phyloP scores from a whole-genome alignment of 1,139 yeast genomes.

The Magnusiomyces sp. region DNA sequence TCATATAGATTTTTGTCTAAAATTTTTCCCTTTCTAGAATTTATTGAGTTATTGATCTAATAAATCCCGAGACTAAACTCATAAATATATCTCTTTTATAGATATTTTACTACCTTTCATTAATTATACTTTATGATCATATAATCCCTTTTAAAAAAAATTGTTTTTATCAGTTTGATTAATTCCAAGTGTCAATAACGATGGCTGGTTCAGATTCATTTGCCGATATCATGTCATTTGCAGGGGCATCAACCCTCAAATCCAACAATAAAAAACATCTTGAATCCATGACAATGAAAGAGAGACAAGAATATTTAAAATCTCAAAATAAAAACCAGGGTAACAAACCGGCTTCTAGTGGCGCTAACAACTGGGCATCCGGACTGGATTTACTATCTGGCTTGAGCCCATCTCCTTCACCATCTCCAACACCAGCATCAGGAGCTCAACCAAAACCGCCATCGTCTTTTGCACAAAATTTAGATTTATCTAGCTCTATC shows the following conservation, averaged over 20 bases:
- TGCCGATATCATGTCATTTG: constrained; percentile 19
- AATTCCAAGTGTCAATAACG: no score
- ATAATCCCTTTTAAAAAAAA: no score
- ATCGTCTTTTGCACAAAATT: no score
- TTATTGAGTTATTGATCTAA: no score
- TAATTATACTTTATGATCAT: no score
- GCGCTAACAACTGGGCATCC: constrained; percentile 5
- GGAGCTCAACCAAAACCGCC: background rate
- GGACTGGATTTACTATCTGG: constrained; percentile 10
- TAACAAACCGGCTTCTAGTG: constrained; percentile 7
- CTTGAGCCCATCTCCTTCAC: background rate
- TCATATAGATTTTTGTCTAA: no score
- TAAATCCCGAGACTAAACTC: no score
- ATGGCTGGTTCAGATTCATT: constrained; percentile 17
- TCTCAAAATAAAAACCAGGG: constrained; percentile 9
- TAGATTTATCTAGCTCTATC: background rate
- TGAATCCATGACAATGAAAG: constrained; percentile 22
- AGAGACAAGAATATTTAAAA: constrained; percentile 20
- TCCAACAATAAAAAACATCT: constrained; percentile 13
- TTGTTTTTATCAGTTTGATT: no score
- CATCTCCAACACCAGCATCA: background rate
- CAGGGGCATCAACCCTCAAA: constrained; percentile 12
- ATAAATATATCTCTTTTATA: no score
- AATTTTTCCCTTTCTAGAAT: no score
- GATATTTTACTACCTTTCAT: no score